Evolutionary conservation across 192 early-diverging fungal genomes (phyloP), one percentile per base, ranked within the genome.

Genomic region (Pilaira anomala): DNA sequence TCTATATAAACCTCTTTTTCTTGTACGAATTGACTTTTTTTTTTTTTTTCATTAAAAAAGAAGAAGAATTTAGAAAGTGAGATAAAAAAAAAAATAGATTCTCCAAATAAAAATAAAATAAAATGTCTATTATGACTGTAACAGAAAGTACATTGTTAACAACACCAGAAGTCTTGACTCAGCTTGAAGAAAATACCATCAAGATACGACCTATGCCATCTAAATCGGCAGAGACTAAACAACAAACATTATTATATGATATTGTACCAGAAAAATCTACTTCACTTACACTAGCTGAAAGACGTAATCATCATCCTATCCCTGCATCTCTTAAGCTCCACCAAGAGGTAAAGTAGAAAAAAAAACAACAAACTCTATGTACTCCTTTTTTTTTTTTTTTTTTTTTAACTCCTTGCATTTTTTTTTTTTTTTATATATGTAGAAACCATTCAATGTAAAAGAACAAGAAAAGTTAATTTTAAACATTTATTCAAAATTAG

Each of bases 221-320:
- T 9, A 36, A 36, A 36, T 36, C 33, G 7, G 33, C 33, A 36
- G 33, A 36, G 11, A 36, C 6, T 36, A 36, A 36, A 0, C 33
- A 36, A 36, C 33, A 36, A 9, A 55, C 53, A 55, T 18, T 29
- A 55, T 55, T 29, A 29, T 55, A 26, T 29, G 53, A 55, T 29
- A 55, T 55, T 58, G 22, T 36, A 58, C 55, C 55, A 58, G 55
- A 59, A 33, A 57, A 52, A 22, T 53, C 66, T 2, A 36, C 42
- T n/a, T 68, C 66, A 26, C 55, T 41, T 16, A 75, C 67, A 36
- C 30, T 75, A 22, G 73, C 73, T 36, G 66, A 75, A 48, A 57
- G 73, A 55, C 49, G 73, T 46, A 46, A 46, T 46, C 63, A 67
- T n/a, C n/a, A n/a, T n/a, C n/a, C n/a, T 45, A 63, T 75, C 42